These are phyloP conservation scores for Platanus orientalis DNA, from an alignment of 164 flowering plant genomes.

Conservation along the genomic window DNA sequence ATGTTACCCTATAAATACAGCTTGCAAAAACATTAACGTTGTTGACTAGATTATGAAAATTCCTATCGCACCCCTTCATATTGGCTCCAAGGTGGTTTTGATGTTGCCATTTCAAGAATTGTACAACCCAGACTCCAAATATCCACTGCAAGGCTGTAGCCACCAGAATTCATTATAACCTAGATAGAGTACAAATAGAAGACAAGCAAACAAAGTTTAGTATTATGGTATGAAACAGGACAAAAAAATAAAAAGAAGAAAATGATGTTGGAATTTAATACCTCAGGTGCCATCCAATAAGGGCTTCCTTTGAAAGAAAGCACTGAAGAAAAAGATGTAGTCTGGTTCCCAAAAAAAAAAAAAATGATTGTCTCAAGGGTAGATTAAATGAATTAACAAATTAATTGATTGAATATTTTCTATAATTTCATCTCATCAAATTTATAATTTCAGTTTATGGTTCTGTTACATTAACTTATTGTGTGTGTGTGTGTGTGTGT, in stretches of 20 bases:
- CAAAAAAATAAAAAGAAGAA: neutral
- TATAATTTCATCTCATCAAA: no score
- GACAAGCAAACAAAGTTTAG: neutral
- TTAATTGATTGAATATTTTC: neutral
- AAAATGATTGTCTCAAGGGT: neutral
- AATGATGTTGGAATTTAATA: slow-evolving; percentile 16
- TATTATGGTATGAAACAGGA: slow-evolving; percentile 1
- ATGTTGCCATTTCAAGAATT: slow-evolving; percentile 91
- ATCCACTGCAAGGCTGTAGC: slow-evolving; percentile 85
- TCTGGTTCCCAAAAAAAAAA: slow-evolving; percentile 42
- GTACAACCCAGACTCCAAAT: slow-evolving; percentile 99
- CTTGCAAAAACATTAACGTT: neutral
- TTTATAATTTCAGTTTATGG: no score
- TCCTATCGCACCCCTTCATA: slow-evolving; percentile 81
- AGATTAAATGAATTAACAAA: neutral
- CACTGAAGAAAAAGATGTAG: slow-evolving; percentile 55
- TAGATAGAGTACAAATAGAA: slow-evolving; percentile 20
- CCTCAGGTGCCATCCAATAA: slow-evolving; percentile 99
- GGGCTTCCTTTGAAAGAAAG: slow-evolving; percentile 97
- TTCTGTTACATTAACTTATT: no score
- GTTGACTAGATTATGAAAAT: slow-evolving; percentile 1
- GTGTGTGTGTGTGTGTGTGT: no score
- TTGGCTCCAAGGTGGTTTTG: slow-evolving; percentile 97
- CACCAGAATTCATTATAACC: slow-evolving; percentile 88
- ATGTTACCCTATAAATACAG: neutral